phyloP scores from a whole-genome alignment of 2,329 filamentous ascomycete genomes.

The Nothophaeocryptopus gaeumannii region DNA sequence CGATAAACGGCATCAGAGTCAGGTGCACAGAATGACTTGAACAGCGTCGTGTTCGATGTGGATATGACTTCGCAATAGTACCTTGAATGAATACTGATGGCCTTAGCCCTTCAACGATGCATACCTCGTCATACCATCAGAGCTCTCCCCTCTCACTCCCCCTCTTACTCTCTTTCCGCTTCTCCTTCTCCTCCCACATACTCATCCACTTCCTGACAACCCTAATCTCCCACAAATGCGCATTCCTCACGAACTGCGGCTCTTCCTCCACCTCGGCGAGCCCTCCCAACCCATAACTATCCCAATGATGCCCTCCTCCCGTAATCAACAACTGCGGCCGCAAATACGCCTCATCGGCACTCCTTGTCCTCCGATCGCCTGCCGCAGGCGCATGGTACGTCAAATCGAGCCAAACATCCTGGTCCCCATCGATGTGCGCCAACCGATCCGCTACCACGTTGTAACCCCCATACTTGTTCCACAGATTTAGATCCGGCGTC shows the following conservation, averaged over 20 bases:
- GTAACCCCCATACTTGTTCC: constrained; percentile 50
- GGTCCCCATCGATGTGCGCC: constrained; percentile 52
- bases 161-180: background rate
- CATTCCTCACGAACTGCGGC: constrained; percentile 56
- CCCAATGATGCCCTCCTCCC: constrained; percentile 49
- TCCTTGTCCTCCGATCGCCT: constrained; percentile 23
- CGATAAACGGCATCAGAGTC: too few species aligned
- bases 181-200: constrained; percentile 15
- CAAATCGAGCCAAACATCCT: constrained; percentile 53
- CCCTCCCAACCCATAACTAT: constrained; percentile 44
- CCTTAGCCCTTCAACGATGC: too few species aligned
- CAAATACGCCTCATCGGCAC: constrained; percentile 37
- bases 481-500: constrained; percentile 42
- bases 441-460: constrained; percentile 48
- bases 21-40: too few species aligned
- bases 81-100: too few species aligned
- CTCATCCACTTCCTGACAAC: constrained; percentile 67
- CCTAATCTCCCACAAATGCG: constrained; percentile 57
- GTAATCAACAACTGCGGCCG: constrained; percentile 51
- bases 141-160: too few species aligned
- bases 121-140: too few species aligned
- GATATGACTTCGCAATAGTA: too few species aligned
- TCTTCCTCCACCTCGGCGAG: constrained; percentile 58
- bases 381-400: constrained; percentile 51
- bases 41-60: too few species aligned